phyloP scores from a whole-genome alignment of 768 basidiomycete species.

The Tulasnella sp. region DNA sequence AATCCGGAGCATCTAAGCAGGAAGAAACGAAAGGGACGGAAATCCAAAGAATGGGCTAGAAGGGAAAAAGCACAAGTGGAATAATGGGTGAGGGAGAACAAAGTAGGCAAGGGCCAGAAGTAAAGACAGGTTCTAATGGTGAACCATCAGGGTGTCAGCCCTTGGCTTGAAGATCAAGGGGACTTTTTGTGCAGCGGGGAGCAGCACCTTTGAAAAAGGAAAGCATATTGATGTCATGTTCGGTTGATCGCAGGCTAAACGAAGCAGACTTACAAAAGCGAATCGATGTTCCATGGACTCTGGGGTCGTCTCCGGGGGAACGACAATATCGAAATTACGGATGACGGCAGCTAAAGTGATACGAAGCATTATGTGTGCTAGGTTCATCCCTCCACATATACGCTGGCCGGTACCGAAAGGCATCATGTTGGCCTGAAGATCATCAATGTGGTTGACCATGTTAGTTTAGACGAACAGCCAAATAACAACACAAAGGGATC shows the following conservation, averaged over 20 bases:
- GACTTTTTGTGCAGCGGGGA: conserved; percentile 1
- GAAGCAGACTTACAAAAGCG: conserved; percentile 50
- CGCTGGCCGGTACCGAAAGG: conserved; percentile 70
- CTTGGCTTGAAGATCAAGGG: conserved; percentile 7
- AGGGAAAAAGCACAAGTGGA: too few species aligned
- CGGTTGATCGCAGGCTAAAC: too few species aligned
- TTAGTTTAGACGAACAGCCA: background rate
- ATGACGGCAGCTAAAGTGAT: conserved; percentile 30
- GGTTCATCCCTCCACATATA: conserved; percentile 65
- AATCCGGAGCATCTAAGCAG: too few species aligned
- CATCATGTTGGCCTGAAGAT: background rate
- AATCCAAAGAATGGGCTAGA: too few species aligned
- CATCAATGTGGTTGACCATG: background rate
- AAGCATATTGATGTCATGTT: too few species aligned
- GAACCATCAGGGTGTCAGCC: too few species aligned
- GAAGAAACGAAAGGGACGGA: too few species aligned
- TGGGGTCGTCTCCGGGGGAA: conserved; percentile 59
- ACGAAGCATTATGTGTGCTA: conserved; percentile 59
- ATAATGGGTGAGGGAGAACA: too few species aligned
- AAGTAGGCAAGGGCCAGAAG: too few species aligned
- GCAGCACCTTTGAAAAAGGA: background rate
- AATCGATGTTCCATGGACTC: conserved; percentile 69
- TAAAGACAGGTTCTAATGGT: too few species aligned
- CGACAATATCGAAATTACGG: conserved; percentile 56
- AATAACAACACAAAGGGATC: too few species aligned